Conservation (phyloP, 768 basidiomycete genomes). For the Mycena maculata region DNA sequence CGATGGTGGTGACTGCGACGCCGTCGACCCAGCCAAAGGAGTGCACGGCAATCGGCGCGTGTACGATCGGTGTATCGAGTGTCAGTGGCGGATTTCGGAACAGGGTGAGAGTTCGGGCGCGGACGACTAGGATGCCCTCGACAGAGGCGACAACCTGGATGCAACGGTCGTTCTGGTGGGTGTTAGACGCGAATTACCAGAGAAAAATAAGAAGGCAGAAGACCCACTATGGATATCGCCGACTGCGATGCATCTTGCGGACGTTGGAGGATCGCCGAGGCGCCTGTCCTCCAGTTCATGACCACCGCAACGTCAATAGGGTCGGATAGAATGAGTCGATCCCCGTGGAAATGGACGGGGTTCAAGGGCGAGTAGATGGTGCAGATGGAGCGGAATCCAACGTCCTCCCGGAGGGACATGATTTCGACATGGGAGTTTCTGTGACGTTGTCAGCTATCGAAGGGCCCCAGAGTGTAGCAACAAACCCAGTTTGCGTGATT, state of each 20-base stretch:
- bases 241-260: constrained; percentile 50
- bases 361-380: constrained; percentile 55
- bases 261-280: constrained; percentile 56
- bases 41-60: constrained; percentile 54
- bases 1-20: constrained; percentile 51
- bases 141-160: constrained; percentile 63
- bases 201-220: no score
- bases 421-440: constrained; percentile 50
- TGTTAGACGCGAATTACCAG: no score
- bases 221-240: constrained; percentile 24
- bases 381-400: constrained; percentile 45
- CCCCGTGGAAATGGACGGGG: constrained; percentile 62
- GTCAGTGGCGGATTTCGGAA: constrained; percentile 61
- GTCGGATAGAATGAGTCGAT: constrained; percentile 67
- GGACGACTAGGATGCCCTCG: constrained; percentile 64
- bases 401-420: constrained; percentile 40
- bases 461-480: constrained; percentile 25
- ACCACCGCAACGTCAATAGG: constrained; percentile 54
- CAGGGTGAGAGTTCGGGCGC: constrained; percentile 68
- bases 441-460: constrained; percentile 11
- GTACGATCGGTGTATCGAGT: constrained; percentile 35
- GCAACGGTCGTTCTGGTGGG: constrained; percentile 59
- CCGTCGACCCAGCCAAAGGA: constrained; percentile 80
- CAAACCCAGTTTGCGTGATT: constrained; percentile 59
- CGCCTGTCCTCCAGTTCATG: constrained; percentile 63